phyloP scores from a whole-genome alignment of 2,329 filamentous ascomycete genomes.

The Neofusicoccum ribis region DNA sequence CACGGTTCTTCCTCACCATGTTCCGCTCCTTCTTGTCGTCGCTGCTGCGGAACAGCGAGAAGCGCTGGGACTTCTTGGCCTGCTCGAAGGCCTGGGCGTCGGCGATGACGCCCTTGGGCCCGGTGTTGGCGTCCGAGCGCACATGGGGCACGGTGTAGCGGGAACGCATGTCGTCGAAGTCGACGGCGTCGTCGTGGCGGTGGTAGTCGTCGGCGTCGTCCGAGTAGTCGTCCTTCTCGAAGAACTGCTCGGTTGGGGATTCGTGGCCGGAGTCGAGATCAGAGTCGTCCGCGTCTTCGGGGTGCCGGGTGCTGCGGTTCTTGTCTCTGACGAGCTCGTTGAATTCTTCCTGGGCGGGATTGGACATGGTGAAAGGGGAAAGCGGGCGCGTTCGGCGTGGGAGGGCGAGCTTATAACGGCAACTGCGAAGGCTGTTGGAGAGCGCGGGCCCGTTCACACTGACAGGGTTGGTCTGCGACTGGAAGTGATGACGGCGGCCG shows the following conservation, averaged over 20 bases:
- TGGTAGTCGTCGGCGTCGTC: constrained; percentile 50
- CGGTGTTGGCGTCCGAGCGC: constrained; percentile 69
- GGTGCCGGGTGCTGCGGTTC: constrained; percentile 43
- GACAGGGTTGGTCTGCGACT: constrained; percentile 13
- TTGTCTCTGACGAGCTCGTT: constrained; percentile 52
- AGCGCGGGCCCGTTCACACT: constrained; percentile 6
- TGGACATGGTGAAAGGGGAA: constrained; percentile 26
- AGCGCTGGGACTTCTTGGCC: constrained; percentile 46
- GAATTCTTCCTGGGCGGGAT: constrained; percentile 53
- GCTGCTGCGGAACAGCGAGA: constrained; percentile 26
- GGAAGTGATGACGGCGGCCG: constrained; percentile 9
- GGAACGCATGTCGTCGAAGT: constrained; percentile 53
- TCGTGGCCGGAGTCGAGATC: constrained; percentile 59
- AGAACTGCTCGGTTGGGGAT: constrained; percentile 46
- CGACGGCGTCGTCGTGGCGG: constrained; percentile 31
- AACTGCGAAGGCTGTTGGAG: not conserved
- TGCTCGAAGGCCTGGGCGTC: constrained; percentile 77
- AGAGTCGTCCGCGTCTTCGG: constrained; percentile 48
- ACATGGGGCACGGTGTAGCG: constrained; percentile 60
- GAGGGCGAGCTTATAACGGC: constrained; percentile 18
- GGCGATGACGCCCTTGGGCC: constrained; percentile 84
- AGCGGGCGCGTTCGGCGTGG: constrained; percentile 7
- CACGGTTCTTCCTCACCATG: constrained; percentile 19
- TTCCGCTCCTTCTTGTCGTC: constrained; percentile 10
- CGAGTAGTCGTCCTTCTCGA: constrained; percentile 60